A percentile compares a stretch with the other conserved stretches of the same genome.
These are phyloP conservation scores for Metarhizium rileyi DNA, from an alignment of 2,329 filamentous ascomycete species.

Conservation along the genomic window DNA sequence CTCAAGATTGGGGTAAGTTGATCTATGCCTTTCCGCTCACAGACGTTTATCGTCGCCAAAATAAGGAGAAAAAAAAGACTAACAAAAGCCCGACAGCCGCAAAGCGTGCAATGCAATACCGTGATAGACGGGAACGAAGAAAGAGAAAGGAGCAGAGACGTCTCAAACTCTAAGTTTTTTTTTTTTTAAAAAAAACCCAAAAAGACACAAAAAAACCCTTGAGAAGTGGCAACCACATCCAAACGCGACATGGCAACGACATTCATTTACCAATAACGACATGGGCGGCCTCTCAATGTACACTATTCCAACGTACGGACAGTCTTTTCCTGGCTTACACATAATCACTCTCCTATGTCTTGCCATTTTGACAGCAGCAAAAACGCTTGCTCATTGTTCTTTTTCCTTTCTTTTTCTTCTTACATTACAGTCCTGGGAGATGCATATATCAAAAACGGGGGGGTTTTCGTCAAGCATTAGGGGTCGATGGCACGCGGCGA, in stretches of 20 bases:
- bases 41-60: neutral
- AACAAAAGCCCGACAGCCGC: slow-evolving; percentile 15
- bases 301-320: neutral
- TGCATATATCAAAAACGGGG: neutral
- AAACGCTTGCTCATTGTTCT: neutral
- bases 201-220: too few species aligned
- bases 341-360: slow-evolving; percentile 1
- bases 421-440: neutral
- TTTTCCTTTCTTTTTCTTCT: neutral
- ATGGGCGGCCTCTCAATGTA: slow-evolving; percentile 1
- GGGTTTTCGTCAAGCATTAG: neutral
- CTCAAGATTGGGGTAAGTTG: slow-evolving; percentile 31
- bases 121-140: slow-evolving; percentile 26
- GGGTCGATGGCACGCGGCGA: neutral
- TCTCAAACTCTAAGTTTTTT: slow-evolving; percentile 26
- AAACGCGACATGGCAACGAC: slow-evolving; percentile 4
- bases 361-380: neutral
- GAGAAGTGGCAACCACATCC: neutral
- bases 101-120: slow-evolving; percentile 26
- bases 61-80: neutral
- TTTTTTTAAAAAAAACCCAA: neutral
- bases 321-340: neutral
- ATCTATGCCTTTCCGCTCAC: neutral
- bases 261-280: slow-evolving; percentile 3
- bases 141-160: slow-evolving; percentile 29